Base-by-base conservation (phyloP, 2,329 filamentous ascomycete genomes). In the Botrytis deweyae region DNA sequence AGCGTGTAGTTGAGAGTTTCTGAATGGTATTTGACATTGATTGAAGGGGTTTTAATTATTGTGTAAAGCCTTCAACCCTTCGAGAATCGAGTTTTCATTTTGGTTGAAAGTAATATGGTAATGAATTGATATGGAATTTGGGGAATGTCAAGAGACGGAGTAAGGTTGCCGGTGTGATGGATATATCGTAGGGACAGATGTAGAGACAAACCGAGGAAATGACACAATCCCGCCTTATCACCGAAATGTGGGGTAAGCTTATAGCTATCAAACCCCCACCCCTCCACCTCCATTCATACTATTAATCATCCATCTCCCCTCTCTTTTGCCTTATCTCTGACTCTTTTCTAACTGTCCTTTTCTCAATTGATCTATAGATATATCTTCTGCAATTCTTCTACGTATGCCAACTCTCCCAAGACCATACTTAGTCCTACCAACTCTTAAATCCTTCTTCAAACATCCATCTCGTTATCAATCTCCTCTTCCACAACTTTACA, bases 161-260 rank as follows among this genome's bases (percentile, higher is more conserved):
- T 40, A 55, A 55, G 1, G 36, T 63, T n/a, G 22, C 36, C 25
- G 3, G 7, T 14, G 38, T 3, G n/a, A 55, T 55, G 33, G 33
- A 33, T 33, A 3, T 33, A 33, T 33, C 33, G 14, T 16, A 55
- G 52, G 52, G n/a, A 55, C 52, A 55, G 52, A 52, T 52, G 49
- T 52, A 62, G 33, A 20, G 33, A 62, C 59, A 36, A 36, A n/a
- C 36, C 59, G 59, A 40, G 59, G 59, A 38, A 36, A 62, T 64
- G 69, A 66, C 49, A 63, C 52, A 66, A 72, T 67, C 29, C 62
- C 62, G 62, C n/a, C 58, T 38, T 70, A 64, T 73, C 29, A n/a
- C 55, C 58, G 71, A 69, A 62, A 73, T 73, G 71, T 73, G 64
- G 71, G 65, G 59, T 62, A 46, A 72, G 44, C 36, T 71, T 25